phyloP scores from a whole-genome alignment of 805 yeast species.

The Ogataea corticis region DNA sequence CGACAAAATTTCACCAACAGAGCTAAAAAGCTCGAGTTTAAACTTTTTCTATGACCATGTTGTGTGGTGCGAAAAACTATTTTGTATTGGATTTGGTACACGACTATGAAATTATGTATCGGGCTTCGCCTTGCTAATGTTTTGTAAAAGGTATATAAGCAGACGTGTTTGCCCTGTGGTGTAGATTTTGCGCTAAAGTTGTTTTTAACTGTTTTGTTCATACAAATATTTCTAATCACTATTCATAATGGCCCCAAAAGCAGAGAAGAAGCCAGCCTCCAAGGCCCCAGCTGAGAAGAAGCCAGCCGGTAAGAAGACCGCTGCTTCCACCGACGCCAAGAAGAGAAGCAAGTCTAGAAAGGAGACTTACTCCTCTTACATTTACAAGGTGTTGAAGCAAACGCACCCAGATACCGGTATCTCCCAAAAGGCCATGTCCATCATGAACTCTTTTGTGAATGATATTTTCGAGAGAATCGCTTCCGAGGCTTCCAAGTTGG shows the following conservation, averaged over 20 bases:
- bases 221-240: constrained; percentile 1
- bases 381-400: constrained; percentile 97
- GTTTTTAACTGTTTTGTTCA: too few species aligned
- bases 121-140: constrained; percentile 8
- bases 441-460: constrained; percentile 97
- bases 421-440: constrained; percentile 97
- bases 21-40: constrained; percentile 9
- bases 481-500: constrained; percentile 95
- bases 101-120: constrained; percentile 9
- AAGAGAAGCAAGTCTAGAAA: constrained; percentile 94
- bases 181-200: constrained; percentile 1
- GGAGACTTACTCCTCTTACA: constrained; percentile 97
- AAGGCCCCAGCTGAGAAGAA: constrained; percentile 97
- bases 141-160: constrained; percentile 18
- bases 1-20: constrained; percentile 12
- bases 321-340: constrained; percentile 78
- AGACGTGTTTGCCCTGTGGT: constrained; percentile 14
- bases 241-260: constrained; percentile 63
- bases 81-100: constrained; percentile 9
- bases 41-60: constrained; percentile 21
- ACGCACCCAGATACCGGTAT: constrained; percentile 99
- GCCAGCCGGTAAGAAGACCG: constrained; percentile 88
- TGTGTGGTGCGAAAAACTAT: constrained; percentile 11
- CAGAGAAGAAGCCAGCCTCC: constrained; percentile 75
- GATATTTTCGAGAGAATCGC: constrained; percentile 98